Evolutionary conservation across 768 basidiomycete species (phyloP).

Genomic region (Boletus rubropictus): DNA sequence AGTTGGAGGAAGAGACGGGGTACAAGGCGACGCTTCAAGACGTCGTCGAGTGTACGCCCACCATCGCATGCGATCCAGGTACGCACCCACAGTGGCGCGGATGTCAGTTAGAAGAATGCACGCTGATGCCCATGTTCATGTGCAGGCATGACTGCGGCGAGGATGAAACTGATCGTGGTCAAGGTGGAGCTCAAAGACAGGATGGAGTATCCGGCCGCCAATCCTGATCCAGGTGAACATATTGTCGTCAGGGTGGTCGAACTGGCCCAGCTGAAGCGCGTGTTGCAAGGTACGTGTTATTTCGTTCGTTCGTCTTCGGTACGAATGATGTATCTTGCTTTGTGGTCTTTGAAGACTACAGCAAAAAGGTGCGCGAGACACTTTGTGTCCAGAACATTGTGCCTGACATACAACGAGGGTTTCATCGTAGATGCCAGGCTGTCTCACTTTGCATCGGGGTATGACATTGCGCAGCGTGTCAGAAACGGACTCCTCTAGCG

Average conservation of each 20-base stretch:
- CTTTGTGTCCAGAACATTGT: background rate
- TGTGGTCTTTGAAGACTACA: constrained; percentile 44
- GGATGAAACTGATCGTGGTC: constrained; percentile 81
- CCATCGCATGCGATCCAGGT: constrained; percentile 72
- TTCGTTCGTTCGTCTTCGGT: background rate
- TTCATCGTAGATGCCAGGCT: constrained; percentile 73
- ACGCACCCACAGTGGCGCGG: background rate
- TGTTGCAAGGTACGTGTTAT: constrained; percentile 58
- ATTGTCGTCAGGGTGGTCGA: constrained; percentile 72
- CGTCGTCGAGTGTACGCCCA: constrained; percentile 57
- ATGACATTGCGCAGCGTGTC: constrained; percentile 47
- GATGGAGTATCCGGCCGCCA: constrained; percentile 63
- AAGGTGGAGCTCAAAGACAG: constrained; percentile 60
- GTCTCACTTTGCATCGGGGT: constrained; percentile 70
- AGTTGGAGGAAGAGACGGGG: constrained; percentile 92
- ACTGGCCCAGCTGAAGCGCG: constrained; percentile 53
- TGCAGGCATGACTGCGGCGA: constrained; percentile 88
- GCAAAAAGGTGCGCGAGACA: constrained; percentile 41
- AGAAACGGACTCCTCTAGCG: constrained; percentile 23
- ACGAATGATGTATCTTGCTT: background rate
- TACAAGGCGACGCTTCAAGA: constrained; percentile 52
- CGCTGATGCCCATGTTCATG: background rate
- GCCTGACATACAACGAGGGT: constrained; percentile 33
- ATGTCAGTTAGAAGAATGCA: background rate
- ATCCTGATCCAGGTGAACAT: constrained; percentile 82